Evolutionary conservation across 176 grass and related monocot genomes (phyloP), one percentile per base, ranked within the genome.

Genomic region (Luzula sylvatica): DNA sequence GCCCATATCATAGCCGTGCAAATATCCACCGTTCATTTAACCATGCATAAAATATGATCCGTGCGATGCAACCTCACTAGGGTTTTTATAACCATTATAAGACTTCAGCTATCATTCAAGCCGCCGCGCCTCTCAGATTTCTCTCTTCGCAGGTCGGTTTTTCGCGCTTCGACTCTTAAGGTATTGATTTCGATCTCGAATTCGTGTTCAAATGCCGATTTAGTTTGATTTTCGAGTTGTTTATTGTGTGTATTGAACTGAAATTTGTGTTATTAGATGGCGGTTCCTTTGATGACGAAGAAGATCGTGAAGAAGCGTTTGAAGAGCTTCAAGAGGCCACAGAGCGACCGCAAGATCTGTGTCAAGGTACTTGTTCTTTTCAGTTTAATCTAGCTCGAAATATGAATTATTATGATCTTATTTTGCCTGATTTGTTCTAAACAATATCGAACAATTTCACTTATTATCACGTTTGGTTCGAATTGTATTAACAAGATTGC

Each of bases 281-380:
- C 79, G 62, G 79, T 83, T 9, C 85, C 85, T 7, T 38, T 83
- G 62, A 23, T 88, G 42, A 69, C 71, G 15, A 72, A 41, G 62
- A 76, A 76, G 85, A 88, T 88, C 66, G 79, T 88, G 58, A 89
- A 89, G 79, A 83, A 83, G 85, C 51, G 85, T 48, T 38, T 83
- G 39, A 89, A 89, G 75, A 48, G 75, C 13, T 89, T 89, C 74
- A 83, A 89, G 79, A 89, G 79, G 75, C 52, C 75, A 0, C 85
- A 89, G 52, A 65, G 53, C 52, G 75, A 89, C 65, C 85, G 85
- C 66, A 75, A 83, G 75, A 89, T 72, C 18, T 65, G 74, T 66
- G 74, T 88, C 66, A 88, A 88, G 84, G 85, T 89, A 23, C 0
- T 1, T 1, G 4, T 3, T 22, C 0, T 21, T 20, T 11, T 8